Percentiles rank a stretch among this genome's conserved stretches.
These are phyloP conservation scores for Curvularia verruculosa DNA, from an alignment of 2,329 filamentous ascomycete genomes.

Conservation along the genomic window DNA sequence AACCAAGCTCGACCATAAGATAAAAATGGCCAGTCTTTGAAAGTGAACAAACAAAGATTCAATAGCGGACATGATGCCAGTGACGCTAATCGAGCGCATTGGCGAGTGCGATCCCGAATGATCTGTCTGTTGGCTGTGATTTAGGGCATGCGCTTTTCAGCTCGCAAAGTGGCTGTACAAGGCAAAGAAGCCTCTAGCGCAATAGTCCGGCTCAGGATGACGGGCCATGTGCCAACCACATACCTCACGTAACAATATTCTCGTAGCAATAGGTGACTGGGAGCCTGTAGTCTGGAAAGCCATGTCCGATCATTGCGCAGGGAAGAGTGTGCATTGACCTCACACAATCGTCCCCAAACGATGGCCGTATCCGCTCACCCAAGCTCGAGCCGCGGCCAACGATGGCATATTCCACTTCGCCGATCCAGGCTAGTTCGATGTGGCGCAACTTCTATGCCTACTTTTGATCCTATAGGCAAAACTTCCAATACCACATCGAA, in stretches of 20 bases:
- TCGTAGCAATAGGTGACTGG: slow-evolving; percentile 1
- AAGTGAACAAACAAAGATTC: too few species aligned
- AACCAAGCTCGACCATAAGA: too few species aligned
- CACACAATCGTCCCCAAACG: not conserved
- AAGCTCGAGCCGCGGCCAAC: not conserved
- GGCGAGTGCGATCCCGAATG: too few species aligned
- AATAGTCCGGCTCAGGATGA: slow-evolving; percentile 1
- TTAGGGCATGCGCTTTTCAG: too few species aligned
- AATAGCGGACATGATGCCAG: too few species aligned
- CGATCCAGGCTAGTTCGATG: not conserved
- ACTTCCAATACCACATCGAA: slow-evolving; percentile 8
- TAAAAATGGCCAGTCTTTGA: too few species aligned
- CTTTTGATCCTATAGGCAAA: slow-evolving; percentile 3
- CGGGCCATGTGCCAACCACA: not conserved
- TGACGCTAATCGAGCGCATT: too few species aligned
- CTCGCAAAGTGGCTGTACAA: too few species aligned
- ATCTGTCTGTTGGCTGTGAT: too few species aligned
- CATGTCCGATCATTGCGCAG: not conserved
- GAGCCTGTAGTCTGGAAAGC: not conserved
- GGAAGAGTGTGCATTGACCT: not conserved
- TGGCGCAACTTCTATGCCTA: not conserved
- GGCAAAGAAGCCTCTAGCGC: not conserved
- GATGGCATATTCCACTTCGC: not conserved
- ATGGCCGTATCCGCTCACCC: not conserved
- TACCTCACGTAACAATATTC: not conserved